These are phyloP conservation scores for Sugiyamaella xylanicola DNA, from an alignment of 1,139 yeast genomes.

Conservation along the genomic window DNA sequence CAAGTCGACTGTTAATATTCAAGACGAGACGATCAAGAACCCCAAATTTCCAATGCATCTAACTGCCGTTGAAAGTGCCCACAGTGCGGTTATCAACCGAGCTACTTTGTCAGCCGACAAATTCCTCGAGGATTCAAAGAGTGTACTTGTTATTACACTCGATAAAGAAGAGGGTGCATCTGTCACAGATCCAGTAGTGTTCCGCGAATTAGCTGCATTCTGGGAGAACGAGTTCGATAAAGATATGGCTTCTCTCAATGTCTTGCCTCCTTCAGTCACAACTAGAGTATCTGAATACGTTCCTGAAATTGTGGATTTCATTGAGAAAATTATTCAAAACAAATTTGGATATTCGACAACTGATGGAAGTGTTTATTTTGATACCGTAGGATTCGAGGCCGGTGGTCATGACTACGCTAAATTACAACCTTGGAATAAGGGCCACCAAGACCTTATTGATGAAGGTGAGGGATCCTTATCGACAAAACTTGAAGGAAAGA, in stretches of 20 bases:
- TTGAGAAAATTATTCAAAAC: slow-evolving; percentile 67
- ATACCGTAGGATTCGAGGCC: slow-evolving; percentile 77
- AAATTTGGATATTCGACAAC: slow-evolving; percentile 82
- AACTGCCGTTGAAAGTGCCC: slow-evolving; percentile 63
- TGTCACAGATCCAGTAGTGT: slow-evolving; percentile 82
- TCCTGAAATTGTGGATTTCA: slow-evolving; percentile 85
- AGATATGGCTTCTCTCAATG: slow-evolving; percentile 86
- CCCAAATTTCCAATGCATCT: slow-evolving; percentile 89
- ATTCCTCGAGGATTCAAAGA: slow-evolving; percentile 60
- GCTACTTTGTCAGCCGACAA: slow-evolving; percentile 38
- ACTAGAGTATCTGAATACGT: slow-evolving; percentile 97
- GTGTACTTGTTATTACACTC: slow-evolving; percentile 70
- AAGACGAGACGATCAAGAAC: slow-evolving; percentile 53
- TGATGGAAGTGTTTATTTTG: slow-evolving; percentile 95
- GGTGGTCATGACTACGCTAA: slow-evolving; percentile 83
- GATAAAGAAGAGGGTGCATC: slow-evolving; percentile 73
- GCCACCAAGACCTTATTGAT: slow-evolving; percentile 77
- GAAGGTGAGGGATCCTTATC: slow-evolving; percentile 95
- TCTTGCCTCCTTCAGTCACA: slow-evolving; percentile 77
- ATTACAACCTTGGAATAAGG: slow-evolving; percentile 97
- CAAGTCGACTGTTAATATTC: slow-evolving; percentile 53
- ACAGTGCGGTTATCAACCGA: slow-evolving; percentile 39
- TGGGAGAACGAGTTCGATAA: slow-evolving; percentile 87
- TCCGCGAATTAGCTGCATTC: slow-evolving; percentile 77
- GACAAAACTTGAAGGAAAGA: slow-evolving; percentile 57